Evolutionary conservation across 345 rosid species (phyloP), one percentile per base, ranked within the genome.

Genomic region (Tarenaya hassleriana): DNA sequence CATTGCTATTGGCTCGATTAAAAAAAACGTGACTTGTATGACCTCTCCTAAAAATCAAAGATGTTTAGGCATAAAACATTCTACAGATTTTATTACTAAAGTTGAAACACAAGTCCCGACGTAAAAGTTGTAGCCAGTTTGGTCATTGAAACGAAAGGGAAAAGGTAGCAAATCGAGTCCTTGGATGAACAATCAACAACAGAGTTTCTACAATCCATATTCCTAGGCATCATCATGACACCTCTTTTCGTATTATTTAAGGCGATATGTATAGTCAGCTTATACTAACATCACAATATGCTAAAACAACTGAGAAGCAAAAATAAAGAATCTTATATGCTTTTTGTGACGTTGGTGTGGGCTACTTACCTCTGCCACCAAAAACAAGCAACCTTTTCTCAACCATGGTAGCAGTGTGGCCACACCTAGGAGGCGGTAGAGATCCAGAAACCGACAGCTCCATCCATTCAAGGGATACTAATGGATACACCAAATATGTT

Each of bases 401-500:
- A 52, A 88, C 75, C 98, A 88, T 85, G 42, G 95, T 88, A 51
- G 95, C 91, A 31, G 95, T 81, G 60, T 88, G 98, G 50, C 98
- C 97, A 65, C 98, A 92, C 79, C 98, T 74, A 69, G 98, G 98
- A 47, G 95, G 82, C 20, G 98, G 98, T 54, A 73, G 41, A 15
- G 94, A 72, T 63, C 97, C 97, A 12, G 85, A 53, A 63, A 81
- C 77, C 15, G 95, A 71, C 16, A 88, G 84, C 74, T 92, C 94
- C 72, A 64, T 73, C 98, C 97, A 92, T 75, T 88, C 98, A 50
- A 92, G 97, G 5, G 98, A 92, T 67, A 83, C 98, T 92, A 69
- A 68, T 68, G 57, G 44, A 51, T 38, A 69, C 54, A 46, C 45
- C 60, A 35, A 56, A 17, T 14, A 41, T n/a, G 33, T 34, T 56